Percentiles rank a stretch among this genome's conserved stretches.
These are phyloP conservation scores for Teratosphaeria zuluensis DNA, from an alignment of 2,329 filamentous ascomycete genomes.

Conservation along the genomic window DNA sequence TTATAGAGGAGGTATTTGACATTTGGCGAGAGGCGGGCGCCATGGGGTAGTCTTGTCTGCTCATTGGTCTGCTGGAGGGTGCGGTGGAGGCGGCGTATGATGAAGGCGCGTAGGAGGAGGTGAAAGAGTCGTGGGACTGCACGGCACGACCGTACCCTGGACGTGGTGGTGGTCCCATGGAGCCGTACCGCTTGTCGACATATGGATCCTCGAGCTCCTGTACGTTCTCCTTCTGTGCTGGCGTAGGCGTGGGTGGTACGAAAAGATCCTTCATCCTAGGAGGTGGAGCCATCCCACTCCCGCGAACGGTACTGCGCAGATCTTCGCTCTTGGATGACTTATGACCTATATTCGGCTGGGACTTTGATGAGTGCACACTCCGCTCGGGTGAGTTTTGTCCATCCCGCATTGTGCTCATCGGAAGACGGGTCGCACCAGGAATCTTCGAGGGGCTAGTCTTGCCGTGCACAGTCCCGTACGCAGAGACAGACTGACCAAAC, in stretches of 20 bases:
- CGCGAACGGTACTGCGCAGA: conserved; percentile 30
- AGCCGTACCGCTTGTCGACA: conserved; percentile 45
- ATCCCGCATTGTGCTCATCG: conserved; percentile 58
- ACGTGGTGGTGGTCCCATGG: conserved; percentile 16
- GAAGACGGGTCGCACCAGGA: conserved; percentile 50
- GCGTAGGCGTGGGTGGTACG: conserved; percentile 44
- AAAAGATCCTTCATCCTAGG: conserved; percentile 87
- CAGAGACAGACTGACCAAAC: conserved; percentile 29
- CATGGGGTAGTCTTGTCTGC: conserved; percentile 16
- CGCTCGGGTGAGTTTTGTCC: conserved; percentile 78
- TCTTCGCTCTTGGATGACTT: conserved; percentile 27
- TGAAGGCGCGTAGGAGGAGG: background rate
- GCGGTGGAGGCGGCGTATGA: conserved; percentile 6
- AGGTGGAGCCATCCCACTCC: conserved; percentile 54
- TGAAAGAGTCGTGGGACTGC: conserved; percentile 7
- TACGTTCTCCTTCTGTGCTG: conserved; percentile 28
- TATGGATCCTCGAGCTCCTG: conserved; percentile 71
- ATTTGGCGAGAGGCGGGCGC: conserved; percentile 24
- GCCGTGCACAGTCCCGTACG: conserved; percentile 6
- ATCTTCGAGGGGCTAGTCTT: conserved; percentile 55
- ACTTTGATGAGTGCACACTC: conserved; percentile 30
- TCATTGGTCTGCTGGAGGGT: conserved; percentile 19
- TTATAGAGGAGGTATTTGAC: conserved; percentile 25
- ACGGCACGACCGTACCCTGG: conserved; percentile 7
- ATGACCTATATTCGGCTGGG: conserved; percentile 9